Base-by-base conservation (phyloP, 352 stramenopile species). In the Halophytophthora polymorphica region DNA sequence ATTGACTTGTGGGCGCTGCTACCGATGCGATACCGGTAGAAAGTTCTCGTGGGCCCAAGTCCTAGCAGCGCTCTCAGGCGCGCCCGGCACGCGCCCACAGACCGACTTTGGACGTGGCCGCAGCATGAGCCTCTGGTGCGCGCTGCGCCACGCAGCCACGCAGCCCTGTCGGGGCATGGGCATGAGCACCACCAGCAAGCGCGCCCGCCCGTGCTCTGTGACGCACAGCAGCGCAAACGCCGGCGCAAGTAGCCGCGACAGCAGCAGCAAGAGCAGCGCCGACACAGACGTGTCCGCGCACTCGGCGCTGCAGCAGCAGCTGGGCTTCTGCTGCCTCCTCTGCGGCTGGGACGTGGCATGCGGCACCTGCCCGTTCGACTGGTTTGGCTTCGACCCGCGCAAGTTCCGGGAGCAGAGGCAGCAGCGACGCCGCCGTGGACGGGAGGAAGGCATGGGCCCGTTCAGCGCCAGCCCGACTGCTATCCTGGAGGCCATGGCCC, bases 271-370 rank as follows among this genome's bases (percentile, higher is more conserved):
- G n/a, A n/a, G 45, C 33, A 33, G 31, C 33, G 45, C 6, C 42
- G 31, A 53, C 46, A 31, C 31, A 22, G 53, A 11, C n/a, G 43
- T 81, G 19, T 64, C 59, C 3, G 52, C 48, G 8, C 45, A 39
- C 45, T 78, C 66, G 15, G 60, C 69, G 34, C 39, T 88, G 28
- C 41, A 71, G 40, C 69, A 77, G 18, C 71, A 89, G 49, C 69
- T 87, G 41, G 60, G 79, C 56, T 89, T 89, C 59, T 89, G 78
- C 58, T 89, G 78, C 37, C 56, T 89, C 23, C 40, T 89, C 36
- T 73, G 75, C 45, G 78, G 78, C 1, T 89, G 71, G 71, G 75
- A 89, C 34, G 66, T 66, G 40, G 59, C 75, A 15, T 89, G 78
- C 56, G 59, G 53, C 33, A 74, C 78, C 3, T 89, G 78, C 31